These are phyloP conservation scores for Cryptosporidium ubiquitum DNA, from an alignment of 169 alveolate species.

Conservation along the genomic window DNA sequence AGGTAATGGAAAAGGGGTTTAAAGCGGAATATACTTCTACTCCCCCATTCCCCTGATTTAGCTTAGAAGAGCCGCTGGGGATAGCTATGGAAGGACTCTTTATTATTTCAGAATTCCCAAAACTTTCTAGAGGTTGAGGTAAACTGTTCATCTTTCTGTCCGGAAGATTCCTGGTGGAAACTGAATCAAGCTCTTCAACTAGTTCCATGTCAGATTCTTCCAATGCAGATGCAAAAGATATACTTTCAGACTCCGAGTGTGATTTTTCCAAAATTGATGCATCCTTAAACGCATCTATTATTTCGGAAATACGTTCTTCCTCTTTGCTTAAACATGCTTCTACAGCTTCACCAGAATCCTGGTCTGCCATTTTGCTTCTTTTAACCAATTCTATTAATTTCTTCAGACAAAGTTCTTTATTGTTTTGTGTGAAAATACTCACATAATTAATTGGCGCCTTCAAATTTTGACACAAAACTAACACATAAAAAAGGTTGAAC, in stretches of 20 bases:
- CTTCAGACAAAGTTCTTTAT: background rate
- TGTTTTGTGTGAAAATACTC: conserved; percentile 25
- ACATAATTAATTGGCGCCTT: conserved; percentile 41
- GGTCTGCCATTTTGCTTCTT: conserved; percentile 17
- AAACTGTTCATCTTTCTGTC: conserved; percentile 20
- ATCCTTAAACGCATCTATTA: conserved; percentile 59
- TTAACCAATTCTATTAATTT: background rate
- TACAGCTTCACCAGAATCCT: background rate
- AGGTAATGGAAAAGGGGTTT: conserved; percentile 49
- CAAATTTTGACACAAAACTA: background rate
- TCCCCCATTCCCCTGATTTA: background rate
- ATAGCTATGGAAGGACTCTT: background rate
- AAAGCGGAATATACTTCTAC: conserved; percentile 40
- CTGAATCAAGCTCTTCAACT: conserved; percentile 36
- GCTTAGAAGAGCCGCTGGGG: background rate
- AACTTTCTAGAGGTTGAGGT: conserved; percentile 11
- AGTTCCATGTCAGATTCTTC: conserved; percentile 69
- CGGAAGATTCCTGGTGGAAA: background rate
- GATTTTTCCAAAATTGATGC: conserved; percentile 44
- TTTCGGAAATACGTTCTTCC: conserved; percentile 46
- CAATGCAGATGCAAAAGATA: conserved; percentile 61
- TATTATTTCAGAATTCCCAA: background rate
- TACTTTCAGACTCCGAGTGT: conserved; percentile 63
- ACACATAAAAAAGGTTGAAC: background rate
- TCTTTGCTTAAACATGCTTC: conserved; percentile 12